These are phyloP conservation scores for Pichia sp. DNA, from an alignment of 1,139 yeast species.

Conservation along the genomic window DNA sequence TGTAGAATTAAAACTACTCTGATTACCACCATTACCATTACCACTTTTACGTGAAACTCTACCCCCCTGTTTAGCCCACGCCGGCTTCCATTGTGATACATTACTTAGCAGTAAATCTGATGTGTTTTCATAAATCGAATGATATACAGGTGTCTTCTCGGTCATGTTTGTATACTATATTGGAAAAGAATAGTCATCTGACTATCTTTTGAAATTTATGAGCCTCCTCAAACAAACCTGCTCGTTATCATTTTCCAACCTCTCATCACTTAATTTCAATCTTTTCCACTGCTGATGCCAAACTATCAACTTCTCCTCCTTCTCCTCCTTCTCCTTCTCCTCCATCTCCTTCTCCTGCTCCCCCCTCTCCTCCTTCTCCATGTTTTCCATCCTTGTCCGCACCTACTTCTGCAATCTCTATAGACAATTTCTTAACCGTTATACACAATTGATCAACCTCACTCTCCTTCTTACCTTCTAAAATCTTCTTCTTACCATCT, in stretches of 20 bases:
- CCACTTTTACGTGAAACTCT: background rate
- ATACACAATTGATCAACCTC: no score
- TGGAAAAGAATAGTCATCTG: no score
- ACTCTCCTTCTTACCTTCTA: background rate
- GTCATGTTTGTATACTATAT: background rate
- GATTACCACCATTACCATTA: background rate
- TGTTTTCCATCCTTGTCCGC: conserved; percentile 9
- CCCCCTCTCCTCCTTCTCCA: background rate
- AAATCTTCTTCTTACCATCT: conserved; percentile 15
- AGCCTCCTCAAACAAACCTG: no score
- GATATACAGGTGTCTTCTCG: background rate
- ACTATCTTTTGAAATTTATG: no score
- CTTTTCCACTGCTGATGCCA: conserved; percentile 17
- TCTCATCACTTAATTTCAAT: conserved; percentile 5
- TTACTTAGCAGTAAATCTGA: background rate
- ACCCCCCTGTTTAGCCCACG: conserved; percentile 5
- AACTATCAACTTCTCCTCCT: conserved; percentile 18
- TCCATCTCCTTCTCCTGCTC: conserved; percentile 11
- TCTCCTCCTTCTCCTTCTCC: background rate
- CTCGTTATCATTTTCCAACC: background rate
- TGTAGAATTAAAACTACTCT: conserved; percentile 1
- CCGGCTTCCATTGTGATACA: conserved; percentile 7
- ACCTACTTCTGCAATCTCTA: conserved; percentile 18
- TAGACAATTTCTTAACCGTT: conserved; percentile 13
- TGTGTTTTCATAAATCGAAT: background rate